Percentiles rank a stretch among this genome's conserved stretches.
Conservation (phyloP, 208 protist species). For the Leishmania tarentolae region DNA sequence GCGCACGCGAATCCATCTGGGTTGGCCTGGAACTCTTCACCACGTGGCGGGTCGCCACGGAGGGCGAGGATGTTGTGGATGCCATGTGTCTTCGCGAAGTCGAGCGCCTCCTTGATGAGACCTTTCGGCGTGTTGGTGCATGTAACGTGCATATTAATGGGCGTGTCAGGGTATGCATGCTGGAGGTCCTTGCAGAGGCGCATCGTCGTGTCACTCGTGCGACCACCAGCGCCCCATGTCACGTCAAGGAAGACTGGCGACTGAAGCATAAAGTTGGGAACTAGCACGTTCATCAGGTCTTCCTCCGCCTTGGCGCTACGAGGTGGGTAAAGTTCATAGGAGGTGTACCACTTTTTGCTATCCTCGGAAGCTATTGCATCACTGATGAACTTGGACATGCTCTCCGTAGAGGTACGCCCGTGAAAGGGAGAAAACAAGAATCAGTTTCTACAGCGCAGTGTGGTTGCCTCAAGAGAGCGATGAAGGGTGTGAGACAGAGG, state of each 20-base stretch:
- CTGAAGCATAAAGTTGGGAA: conserved; percentile 84
- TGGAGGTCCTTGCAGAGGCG: conserved; percentile 84
- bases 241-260: conserved; percentile 95
- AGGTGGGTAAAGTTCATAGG: conserved; percentile 97
- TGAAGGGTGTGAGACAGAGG: not conserved
- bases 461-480: not conserved
- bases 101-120: conserved; percentile 75
- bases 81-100: conserved; percentile 78
- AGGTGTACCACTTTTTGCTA: conserved; percentile 72
- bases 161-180: conserved; percentile 71
- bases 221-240: conserved; percentile 96
- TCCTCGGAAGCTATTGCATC: conserved; percentile 43
- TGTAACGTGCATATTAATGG: conserved; percentile 93
- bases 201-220: conserved; percentile 79
- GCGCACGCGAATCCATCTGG: conserved; percentile 90
- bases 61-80: conserved; percentile 97
- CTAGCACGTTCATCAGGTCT: conserved; percentile 72
- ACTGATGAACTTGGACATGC: conserved; percentile 33
- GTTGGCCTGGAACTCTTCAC: conserved; percentile 60
- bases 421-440: not conserved
- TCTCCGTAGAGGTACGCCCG: too few species aligned
- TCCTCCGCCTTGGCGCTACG: conserved; percentile 89
- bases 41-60: conserved; percentile 85
- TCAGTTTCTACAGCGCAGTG: not conserved
- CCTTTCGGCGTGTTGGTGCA: conserved; percentile 92